These are phyloP conservation scores for Fulvia fulva DNA, from an alignment of 2,329 filamentous ascomycete genomes.

Conservation along the genomic window DNA sequence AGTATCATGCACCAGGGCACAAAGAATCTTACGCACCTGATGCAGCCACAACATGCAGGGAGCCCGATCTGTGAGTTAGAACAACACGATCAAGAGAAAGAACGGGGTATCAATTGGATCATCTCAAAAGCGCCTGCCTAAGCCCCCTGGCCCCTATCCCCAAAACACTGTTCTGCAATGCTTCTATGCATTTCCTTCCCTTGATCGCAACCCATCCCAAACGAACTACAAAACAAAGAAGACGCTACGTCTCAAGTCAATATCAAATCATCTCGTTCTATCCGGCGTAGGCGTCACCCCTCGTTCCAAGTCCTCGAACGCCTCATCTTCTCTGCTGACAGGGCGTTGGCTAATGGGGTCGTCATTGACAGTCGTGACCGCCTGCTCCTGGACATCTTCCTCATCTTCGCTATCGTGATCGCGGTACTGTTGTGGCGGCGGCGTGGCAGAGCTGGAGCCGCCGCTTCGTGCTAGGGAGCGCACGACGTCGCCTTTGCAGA, in stretches of 20 bases:
- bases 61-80: too few species aligned
- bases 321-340: slow-evolving; percentile 32
- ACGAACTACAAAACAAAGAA: too few species aligned
- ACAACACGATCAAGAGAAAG: too few species aligned
- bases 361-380: slow-evolving; percentile 29
- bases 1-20: too few species aligned
- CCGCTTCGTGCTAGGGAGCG: slow-evolving; percentile 36
- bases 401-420: slow-evolving; percentile 24
- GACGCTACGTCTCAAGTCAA: not conserved
- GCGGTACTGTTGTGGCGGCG: slow-evolving; percentile 15
- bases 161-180: too few species aligned
- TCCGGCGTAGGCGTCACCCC: slow-evolving; percentile 22
- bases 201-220: too few species aligned
- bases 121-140: too few species aligned
- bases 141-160: too few species aligned
- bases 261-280: slow-evolving; percentile 10
- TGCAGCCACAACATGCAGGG: too few species aligned
- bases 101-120: too few species aligned
- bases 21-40: too few species aligned
- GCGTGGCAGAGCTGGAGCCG: slow-evolving; percentile 15
- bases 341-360: slow-evolving; percentile 31
- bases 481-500: slow-evolving; percentile 97
- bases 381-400: slow-evolving; percentile 33
- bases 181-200: too few species aligned
- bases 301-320: slow-evolving; percentile 35